phyloP scores from a whole-genome alignment of 148 eudicot genomes.

The Camellia lanceoleosa region DNA sequence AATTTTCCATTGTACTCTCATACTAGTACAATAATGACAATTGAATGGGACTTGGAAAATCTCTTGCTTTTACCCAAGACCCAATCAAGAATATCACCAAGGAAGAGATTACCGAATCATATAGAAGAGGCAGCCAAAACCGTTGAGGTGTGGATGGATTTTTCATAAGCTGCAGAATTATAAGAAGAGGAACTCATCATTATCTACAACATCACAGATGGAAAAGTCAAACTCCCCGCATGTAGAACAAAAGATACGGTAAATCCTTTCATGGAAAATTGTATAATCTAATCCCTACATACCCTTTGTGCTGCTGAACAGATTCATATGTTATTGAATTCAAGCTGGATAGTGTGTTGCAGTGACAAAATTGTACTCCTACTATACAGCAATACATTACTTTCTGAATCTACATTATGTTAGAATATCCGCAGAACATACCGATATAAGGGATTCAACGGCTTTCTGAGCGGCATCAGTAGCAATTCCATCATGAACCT shows the following conservation, averaged over 20 bases:
- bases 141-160: constrained; percentile 89
- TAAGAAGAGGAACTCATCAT: constrained; percentile 4
- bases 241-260: neutral
- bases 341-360: neutral
- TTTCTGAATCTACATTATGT: neutral
- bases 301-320: neutral
- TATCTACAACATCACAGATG: neutral
- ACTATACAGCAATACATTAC: neutral
- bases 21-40: neutral
- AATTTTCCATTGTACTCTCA: no score
- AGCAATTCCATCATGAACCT: constrained; percentile 56
- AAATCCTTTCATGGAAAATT: neutral
- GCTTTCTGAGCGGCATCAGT: constrained; percentile 76
- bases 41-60: neutral
- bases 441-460: constrained; percentile 77
- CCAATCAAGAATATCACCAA: neutral
- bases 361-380: neutral
- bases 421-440: constrained; percentile 25
- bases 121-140: constrained; percentile 90
- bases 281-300: neutral
- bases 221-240: neutral
- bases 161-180: constrained; percentile 82
- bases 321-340: neutral
- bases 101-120: constrained; percentile 66
- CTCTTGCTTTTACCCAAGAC: neutral